phyloP scores from a whole-genome alignment of 257 asterid genomes.

The Schizonepeta tenuifolia region DNA sequence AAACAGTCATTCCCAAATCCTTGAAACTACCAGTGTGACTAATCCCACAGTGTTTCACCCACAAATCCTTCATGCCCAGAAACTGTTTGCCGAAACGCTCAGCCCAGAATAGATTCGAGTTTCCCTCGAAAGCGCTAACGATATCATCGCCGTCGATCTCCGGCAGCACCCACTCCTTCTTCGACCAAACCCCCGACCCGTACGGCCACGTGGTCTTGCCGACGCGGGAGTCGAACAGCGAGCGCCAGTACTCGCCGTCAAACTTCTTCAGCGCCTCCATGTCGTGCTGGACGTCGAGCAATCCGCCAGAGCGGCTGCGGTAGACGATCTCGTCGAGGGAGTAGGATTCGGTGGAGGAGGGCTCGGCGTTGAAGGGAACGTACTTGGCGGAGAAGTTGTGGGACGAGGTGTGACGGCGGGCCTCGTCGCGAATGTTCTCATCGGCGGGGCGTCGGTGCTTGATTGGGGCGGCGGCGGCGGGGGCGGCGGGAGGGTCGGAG shows the following conservation, averaged over 20 bases:
- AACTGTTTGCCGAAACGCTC: constrained; percentile 91
- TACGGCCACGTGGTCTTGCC: constrained; percentile 91
- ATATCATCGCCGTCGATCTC: constrained; percentile 75
- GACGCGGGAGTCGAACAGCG: constrained; percentile 74
- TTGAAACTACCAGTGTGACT: constrained; percentile 83
- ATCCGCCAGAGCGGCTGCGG: constrained; percentile 84
- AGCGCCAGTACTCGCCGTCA: constrained; percentile 79
- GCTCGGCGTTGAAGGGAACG: constrained; percentile 68
- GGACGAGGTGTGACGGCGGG: constrained; percentile 62
- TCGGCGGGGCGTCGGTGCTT: constrained; percentile 71
- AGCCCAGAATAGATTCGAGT: constrained; percentile 80
- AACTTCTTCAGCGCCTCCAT: constrained; percentile 69
- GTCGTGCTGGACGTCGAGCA: constrained; percentile 84
- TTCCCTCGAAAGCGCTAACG: constrained; percentile 76
- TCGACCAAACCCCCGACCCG: constrained; percentile 92
- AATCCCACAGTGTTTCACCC: constrained; percentile 89
- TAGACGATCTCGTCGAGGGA: constrained; percentile 84
- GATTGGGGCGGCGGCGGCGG: constrained; percentile 38
- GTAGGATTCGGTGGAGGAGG: constrained; percentile 55
- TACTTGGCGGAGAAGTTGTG: constrained; percentile 78
- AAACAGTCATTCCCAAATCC: constrained; percentile 84
- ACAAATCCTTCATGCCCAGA: constrained; percentile 75
- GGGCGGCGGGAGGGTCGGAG: constrained; percentile 36
- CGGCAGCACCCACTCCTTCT: constrained; percentile 87
- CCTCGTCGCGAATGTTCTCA: constrained; percentile 84